Conservation (phyloP, 495 filamentous ascomycete genomes). For the Penicillium argentinense region DNA sequence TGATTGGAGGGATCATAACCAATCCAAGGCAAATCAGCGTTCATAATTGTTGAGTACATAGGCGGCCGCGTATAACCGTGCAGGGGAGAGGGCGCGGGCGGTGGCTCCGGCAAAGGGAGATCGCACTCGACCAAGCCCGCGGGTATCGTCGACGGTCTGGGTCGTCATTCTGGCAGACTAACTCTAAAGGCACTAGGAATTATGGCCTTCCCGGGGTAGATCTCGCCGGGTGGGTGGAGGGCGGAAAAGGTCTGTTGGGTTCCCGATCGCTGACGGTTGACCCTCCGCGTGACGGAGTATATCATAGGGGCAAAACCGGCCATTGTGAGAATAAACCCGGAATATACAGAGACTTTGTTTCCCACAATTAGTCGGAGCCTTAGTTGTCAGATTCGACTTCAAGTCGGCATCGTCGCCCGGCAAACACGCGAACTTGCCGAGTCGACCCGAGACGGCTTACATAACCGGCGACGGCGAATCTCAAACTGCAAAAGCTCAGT, state of each 20-base stretch:
- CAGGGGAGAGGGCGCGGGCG: constrained; percentile 3
- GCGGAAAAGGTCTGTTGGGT: constrained; percentile 19
- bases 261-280: background rate
- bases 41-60: background rate
- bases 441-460: constrained; percentile 27
- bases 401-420: constrained; percentile 18
- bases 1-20: background rate
- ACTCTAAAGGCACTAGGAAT: constrained; percentile 7
- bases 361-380: too few species aligned
- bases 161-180: constrained; percentile 1
- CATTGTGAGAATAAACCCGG: too few species aligned
- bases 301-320: too few species aligned
- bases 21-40: background rate
- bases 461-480: constrained; percentile 20
- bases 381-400: too few species aligned
- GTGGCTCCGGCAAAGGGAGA: constrained; percentile 11
- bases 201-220: constrained; percentile 10
- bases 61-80: constrained; percentile 14
- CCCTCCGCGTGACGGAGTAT: too few species aligned
- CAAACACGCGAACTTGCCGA: constrained; percentile 17
- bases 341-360: too few species aligned
- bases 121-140: constrained; percentile 7
- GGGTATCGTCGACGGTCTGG: constrained; percentile 7
- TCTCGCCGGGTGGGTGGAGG: constrained; percentile 16
- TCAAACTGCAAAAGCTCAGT: constrained; percentile 32